Percentiles rank a stretch among this genome's conserved stretches.
Conservation (phyloP, 805 yeast species). For the Saturnispora gosingensis region DNA sequence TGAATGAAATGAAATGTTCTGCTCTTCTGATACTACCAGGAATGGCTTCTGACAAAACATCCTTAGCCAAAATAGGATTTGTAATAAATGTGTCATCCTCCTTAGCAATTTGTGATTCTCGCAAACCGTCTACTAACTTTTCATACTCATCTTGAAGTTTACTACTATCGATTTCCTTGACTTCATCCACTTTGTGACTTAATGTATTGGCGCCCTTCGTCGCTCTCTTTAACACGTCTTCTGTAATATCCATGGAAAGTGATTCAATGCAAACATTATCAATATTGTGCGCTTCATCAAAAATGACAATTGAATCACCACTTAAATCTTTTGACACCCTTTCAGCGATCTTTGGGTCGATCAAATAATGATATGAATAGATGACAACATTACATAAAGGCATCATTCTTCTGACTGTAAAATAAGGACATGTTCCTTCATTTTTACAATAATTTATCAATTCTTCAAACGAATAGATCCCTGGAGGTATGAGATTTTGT, state of each 20-base stretch:
- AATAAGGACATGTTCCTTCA: slow-evolving; percentile 87
- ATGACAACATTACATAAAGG: slow-evolving; percentile 88
- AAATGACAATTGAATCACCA: slow-evolving; percentile 86
- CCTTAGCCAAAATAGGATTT: slow-evolving; percentile 80
- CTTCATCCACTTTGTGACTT: slow-evolving; percentile 74
- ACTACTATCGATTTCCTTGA: slow-evolving; percentile 72
- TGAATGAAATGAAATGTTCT: slow-evolving; percentile 89
- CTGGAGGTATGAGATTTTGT: slow-evolving; percentile 79
- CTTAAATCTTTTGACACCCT: slow-evolving; percentile 88
- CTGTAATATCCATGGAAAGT: slow-evolving; percentile 82
- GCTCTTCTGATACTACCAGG: slow-evolving; percentile 98
- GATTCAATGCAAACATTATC: slow-evolving; percentile 99
- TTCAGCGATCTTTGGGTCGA: slow-evolving; percentile 96
- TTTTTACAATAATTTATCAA: slow-evolving; percentile 67
- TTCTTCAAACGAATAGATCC: slow-evolving; percentile 90
- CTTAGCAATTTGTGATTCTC: slow-evolving; percentile 62
- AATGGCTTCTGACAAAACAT: slow-evolving; percentile 80
- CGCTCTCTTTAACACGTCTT: slow-evolving; percentile 79
- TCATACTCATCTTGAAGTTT: slow-evolving; percentile 87
- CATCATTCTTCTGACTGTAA: slow-evolving; percentile 96
- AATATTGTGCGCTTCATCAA: slow-evolving; percentile 98
- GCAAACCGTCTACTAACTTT: slow-evolving; percentile 78
- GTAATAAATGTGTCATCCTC: slow-evolving; percentile 66
- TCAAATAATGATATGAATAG: slow-evolving; percentile 90
- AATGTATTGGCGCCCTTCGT: slow-evolving; percentile 77